Base-by-base conservation (phyloP, 768 basidiomycete genomes). In the Suillus subluteus region DNA sequence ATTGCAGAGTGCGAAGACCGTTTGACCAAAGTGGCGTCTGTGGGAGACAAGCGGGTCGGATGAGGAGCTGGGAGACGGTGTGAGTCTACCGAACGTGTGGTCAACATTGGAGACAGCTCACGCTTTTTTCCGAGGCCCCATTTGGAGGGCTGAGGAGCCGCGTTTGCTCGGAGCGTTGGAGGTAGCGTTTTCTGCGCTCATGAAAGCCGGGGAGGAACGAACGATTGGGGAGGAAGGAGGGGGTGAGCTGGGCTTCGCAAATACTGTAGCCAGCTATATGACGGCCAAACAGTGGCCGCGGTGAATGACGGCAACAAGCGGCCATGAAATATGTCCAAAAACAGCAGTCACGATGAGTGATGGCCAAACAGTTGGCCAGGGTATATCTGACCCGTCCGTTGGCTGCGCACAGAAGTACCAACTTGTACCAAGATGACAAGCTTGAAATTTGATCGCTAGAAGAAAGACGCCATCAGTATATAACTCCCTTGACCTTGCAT, bases 51-150 rank as follows among this genome's bases (percentile, higher is more conserved):
- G 16, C 6, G 16, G 41, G 18, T 43, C 41, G 1, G 41, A 43
- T 43, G 41, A 18, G 41, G 41, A 43, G 16, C 41, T 43, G 41
- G 16, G 6, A 43, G 41, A 43, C 0, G 16, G 41, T 6, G 9
- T 41, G 7, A 43, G 41, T 3, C 32, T 40, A 40, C 4, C 8
- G 12, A 32, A 23, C 6, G 0, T 46, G 32, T 13, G 16, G 32
- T 35, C n/a, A n/a, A n/a, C 15, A 43, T 16, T 18, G 1, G 21
- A 16, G 11, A 48, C n/a, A n/a, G 9, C 23, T 59, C 38, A 69
- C 41, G 44, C 55, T 26, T 67, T 44, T 71, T 48, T 71, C 63
- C 40, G 15, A 46, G 70, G 68, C 23, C 70, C 70, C 38, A 71
- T 48, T 48, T 71, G 63, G 21, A 71, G 64, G 12, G 68, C 70